These are phyloP conservation scores for Earliella scabrosa DNA, from an alignment of 1,284 basidiomycete genomes.

Conservation along the genomic window DNA sequence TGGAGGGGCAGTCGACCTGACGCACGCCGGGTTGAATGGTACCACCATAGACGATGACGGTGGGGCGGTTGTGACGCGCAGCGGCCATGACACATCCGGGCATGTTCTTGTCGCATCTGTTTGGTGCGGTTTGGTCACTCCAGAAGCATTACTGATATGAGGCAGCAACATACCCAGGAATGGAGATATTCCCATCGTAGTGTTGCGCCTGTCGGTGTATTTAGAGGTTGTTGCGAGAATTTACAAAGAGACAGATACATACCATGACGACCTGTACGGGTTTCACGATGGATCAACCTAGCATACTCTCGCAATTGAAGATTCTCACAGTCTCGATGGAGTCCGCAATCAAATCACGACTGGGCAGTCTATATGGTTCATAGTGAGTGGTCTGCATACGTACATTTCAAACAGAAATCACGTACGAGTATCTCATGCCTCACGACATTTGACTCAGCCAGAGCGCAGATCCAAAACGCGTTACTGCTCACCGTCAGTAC, in stretches of 20 bases:
- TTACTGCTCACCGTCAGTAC: slow-evolving; percentile 65
- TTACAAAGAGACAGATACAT: too few species aligned
- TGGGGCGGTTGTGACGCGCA: slow-evolving; percentile 82
- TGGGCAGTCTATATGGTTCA: slow-evolving; percentile 66
- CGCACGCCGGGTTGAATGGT: slow-evolving; percentile 80
- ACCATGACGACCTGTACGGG: slow-evolving; percentile 68
- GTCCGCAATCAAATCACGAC: slow-evolving; percentile 90
- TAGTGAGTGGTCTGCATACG: neutral
- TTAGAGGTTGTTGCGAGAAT: too few species aligned
- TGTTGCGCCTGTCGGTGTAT: slow-evolving; percentile 66
- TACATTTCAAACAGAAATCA: slow-evolving; percentile 11
- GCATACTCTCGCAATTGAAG: neutral
- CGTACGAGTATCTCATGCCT: slow-evolving; percentile 85
- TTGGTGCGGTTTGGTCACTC: neutral
- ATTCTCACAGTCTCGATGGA: slow-evolving; percentile 80
- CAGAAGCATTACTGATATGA: too few species aligned
- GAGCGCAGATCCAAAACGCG: neutral
- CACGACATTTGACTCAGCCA: neutral
- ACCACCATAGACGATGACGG: slow-evolving; percentile 86
- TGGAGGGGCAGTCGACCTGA: slow-evolving; percentile 78
- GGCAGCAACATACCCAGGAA: slow-evolving; percentile 54
- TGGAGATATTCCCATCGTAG: slow-evolving; percentile 85
- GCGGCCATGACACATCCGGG: slow-evolving; percentile 89
- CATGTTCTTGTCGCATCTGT: slow-evolving; percentile 90
- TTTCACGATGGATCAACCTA: neutral